Percentiles rank a stretch among this genome's conserved stretches.
These are phyloP conservation scores for Backusella liffmaniae DNA, from an alignment of 192 early-diverging fungal species.

Conservation along the genomic window DNA sequence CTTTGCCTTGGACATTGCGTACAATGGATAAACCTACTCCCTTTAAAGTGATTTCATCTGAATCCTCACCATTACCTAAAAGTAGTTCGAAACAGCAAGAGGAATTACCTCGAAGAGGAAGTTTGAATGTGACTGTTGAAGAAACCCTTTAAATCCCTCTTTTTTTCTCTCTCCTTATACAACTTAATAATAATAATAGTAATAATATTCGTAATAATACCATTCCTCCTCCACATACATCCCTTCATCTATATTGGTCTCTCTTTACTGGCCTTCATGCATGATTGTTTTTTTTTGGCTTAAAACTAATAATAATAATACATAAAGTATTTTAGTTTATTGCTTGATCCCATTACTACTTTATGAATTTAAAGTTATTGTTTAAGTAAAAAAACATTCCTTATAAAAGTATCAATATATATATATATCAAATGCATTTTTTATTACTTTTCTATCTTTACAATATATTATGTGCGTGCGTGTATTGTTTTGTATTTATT, in stretches of 20 bases:
- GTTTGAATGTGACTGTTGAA: background rate
- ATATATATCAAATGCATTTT: background rate
- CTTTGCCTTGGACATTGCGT: constrained; percentile 29
- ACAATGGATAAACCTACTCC: background rate
- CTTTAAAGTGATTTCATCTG: background rate
- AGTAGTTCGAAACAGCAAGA: constrained; percentile 4
- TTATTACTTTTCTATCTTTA: background rate
- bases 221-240: background rate
- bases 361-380: background rate
- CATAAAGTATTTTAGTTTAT: background rate
- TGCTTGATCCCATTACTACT: background rate
- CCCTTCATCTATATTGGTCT: background rate
- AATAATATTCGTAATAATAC: background rate
- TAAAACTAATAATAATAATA: background rate
- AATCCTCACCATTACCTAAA: constrained; percentile 17
- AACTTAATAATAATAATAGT: background rate
- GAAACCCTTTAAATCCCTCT: background rate
- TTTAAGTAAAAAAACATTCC: background rate
- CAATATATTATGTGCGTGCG: background rate
- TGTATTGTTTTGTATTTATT: background rate
- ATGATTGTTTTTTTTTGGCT: background rate
- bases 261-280: background rate
- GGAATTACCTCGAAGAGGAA: constrained; percentile 8
- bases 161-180: background rate
- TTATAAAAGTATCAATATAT: background rate